Evolutionary conservation across 2,329 filamentous ascomycete species (phyloP), one percentile per base, ranked within the genome.

Genomic region (Ceratocystis cubensis): DNA sequence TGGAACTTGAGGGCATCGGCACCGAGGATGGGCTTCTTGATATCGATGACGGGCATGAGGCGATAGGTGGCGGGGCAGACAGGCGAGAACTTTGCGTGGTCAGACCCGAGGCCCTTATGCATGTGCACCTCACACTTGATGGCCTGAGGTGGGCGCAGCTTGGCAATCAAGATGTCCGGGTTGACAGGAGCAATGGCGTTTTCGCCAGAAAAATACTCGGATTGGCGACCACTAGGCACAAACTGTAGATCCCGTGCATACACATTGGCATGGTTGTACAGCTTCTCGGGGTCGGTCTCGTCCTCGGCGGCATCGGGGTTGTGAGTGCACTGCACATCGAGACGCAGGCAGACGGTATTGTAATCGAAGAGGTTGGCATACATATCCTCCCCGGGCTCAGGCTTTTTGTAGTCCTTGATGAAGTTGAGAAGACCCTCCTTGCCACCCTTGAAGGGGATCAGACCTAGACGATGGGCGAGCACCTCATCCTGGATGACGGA

Each of bases 401-500:
- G 84, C 76, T 89, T 91, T 75, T 84, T 84, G 76, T 84, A 91
- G 86, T 89, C 95, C 74, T 86, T 86, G 78, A 97, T 81, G 79
- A 86, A 92, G 71, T 88, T 84, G 67, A 80, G 80, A 66, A 99
- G 80, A 64, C 89, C 92, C 66, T 88, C 82, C 70, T 86, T 84
- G 69, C 85, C 84, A 70, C 90, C 94, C 70, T 87, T 88, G 71
- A 99, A 87, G 20, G 95, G 94, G 65, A 99, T 88, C 59, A 99
- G 84, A 68, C 94, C 94, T 41, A 99, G 81, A 57, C 94, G 84
- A 75, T 94, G 89, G 17, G 92, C 88, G 64, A 99, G 86, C 3
- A 99, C 93, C 79, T 99, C 94, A 74, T 99, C 94, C 75, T 97
- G 93, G 73, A 99, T 94, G 45, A 99, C 91, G 4, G 91, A 96